A percentile compares a stretch with the other conserved stretches of the same genome.
Evolutionary conservation across 1,139 yeast species (phyloP).

Genomic region (Zygosaccharomyces sapae): DNA sequence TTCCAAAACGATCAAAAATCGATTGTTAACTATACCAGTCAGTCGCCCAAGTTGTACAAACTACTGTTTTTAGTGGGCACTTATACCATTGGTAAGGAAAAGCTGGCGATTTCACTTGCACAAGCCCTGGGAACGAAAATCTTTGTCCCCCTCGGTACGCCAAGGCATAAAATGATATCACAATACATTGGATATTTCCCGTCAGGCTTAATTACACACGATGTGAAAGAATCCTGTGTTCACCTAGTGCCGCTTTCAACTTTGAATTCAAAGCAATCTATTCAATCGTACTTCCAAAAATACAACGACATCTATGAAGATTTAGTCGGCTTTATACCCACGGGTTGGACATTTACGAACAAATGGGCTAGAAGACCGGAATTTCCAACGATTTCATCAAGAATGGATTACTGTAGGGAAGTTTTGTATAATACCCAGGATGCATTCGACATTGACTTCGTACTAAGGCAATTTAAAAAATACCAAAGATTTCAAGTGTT

Average conservation of each 20-base stretch:
- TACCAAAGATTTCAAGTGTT: conserved; percentile 44
- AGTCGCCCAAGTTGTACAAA: conserved; percentile 23
- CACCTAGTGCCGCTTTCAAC: conserved; percentile 67
- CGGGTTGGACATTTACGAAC: conserved; percentile 73
- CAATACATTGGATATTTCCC: conserved; percentile 18
- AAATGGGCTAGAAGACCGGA: conserved; percentile 18
- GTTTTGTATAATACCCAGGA: conserved; percentile 18
- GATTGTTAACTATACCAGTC: conserved; percentile 40
- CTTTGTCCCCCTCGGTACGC: conserved; percentile 20
- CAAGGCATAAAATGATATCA: conserved; percentile 19
- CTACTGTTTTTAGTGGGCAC: conserved; percentile 77
- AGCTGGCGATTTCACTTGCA: conserved; percentile 52
- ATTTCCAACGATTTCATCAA: conserved; percentile 17
- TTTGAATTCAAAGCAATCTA: conserved; percentile 41
- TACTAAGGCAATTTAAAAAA: conserved; percentile 36
- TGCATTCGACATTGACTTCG: conserved; percentile 22
- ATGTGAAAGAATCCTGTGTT: conserved; percentile 51
- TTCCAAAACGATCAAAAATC: conserved; percentile 39
- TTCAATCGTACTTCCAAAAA: conserved; percentile 48
- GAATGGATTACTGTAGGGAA: conserved; percentile 17
- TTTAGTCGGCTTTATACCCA: conserved; percentile 66
- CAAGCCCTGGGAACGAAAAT: conserved; percentile 24
- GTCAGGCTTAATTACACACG: conserved; percentile 38
- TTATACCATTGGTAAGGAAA: conserved; percentile 88
- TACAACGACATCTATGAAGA: conserved; percentile 48